These are phyloP conservation scores for Nepenthes alata DNA, from an alignment of 179 eudicot genomes.

Conservation along the genomic window DNA sequence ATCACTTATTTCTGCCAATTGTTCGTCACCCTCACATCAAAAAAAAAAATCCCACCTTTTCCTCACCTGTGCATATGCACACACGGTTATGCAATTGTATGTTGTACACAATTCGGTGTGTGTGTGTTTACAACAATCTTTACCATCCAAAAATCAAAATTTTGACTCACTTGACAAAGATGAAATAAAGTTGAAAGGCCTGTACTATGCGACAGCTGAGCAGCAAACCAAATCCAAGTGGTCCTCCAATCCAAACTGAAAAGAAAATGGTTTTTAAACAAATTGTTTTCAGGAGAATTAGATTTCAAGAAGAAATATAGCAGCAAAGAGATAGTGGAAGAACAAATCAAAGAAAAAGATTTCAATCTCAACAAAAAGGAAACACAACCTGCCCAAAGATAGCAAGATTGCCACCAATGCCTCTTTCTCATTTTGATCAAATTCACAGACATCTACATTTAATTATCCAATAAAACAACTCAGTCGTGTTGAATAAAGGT, in stretches of 20 bases:
- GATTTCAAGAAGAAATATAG: slow-evolving; percentile 5
- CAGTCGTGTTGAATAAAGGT: background rate
- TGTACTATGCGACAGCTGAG: slow-evolving; percentile 76
- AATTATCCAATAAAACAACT: background rate
- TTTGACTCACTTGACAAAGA: slow-evolving; percentile 71
- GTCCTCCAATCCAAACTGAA: slow-evolving; percentile 90
- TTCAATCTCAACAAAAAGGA: background rate
- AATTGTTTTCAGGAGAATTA: background rate
- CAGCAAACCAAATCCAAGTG: slow-evolving; percentile 88
- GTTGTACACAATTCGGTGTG: too few relatives aligned
- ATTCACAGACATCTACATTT: slow-evolving; percentile 49
- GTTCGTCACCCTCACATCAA: too few relatives aligned
- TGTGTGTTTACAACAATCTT: background rate
- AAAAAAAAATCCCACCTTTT: too few relatives aligned
- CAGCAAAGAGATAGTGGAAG: background rate
- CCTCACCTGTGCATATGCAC: too few relatives aligned
- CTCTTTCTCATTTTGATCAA: slow-evolving; percentile 38
- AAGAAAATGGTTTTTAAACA: slow-evolving; percentile 1
- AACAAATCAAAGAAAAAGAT: background rate
- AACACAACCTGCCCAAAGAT: slow-evolving; percentile 67
- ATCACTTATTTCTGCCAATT: too few relatives aligned
- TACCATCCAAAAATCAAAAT: background rate
- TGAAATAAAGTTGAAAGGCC: slow-evolving; percentile 63
- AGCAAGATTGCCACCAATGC: slow-evolving; percentile 89
- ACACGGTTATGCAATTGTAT: too few relatives aligned